phyloP scores from a whole-genome alignment of 495 filamentous ascomycete species.

The Eremomyces bilateralis region DNA sequence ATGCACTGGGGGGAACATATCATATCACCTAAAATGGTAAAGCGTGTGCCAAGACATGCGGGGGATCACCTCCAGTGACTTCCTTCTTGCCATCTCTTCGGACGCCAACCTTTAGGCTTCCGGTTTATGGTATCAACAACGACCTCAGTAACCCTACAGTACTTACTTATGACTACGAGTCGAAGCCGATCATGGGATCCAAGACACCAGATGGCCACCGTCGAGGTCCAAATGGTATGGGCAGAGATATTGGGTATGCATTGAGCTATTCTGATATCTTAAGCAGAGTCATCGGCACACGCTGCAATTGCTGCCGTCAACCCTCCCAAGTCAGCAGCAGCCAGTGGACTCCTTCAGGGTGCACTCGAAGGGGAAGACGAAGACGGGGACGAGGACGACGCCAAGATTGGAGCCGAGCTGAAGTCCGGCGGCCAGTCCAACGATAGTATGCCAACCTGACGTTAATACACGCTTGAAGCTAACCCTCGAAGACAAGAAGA shows the following conservation, averaged over 20 bases:
- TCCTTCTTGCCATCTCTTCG: neutral
- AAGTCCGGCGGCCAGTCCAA: slow-evolving; percentile 6
- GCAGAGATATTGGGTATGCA: neutral
- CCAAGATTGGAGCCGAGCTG: slow-evolving; percentile 7
- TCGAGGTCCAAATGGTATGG: slow-evolving; percentile 12
- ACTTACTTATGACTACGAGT: slow-evolving; percentile 5
- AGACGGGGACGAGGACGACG: slow-evolving; percentile 14
- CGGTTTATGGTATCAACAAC: slow-evolving; percentile 7
- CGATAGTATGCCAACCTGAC: slow-evolving; percentile 7
- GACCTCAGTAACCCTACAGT: slow-evolving; percentile 1
- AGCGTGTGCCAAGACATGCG: neutral
- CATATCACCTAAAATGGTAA: neutral
- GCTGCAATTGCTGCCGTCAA: slow-evolving; percentile 10
- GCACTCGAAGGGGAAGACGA: slow-evolving; percentile 14
- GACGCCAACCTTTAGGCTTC: slow-evolving; percentile 3
- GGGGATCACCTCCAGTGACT: neutral
- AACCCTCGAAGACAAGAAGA: slow-evolving; percentile 35
- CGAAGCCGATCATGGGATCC: slow-evolving; percentile 12
- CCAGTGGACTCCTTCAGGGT: slow-evolving; percentile 11
- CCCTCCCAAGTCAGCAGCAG: slow-evolving; percentile 11
- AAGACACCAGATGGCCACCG: slow-evolving; percentile 13
- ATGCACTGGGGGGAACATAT: too few relatives aligned
- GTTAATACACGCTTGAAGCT: slow-evolving; percentile 4
- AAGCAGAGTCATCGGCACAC: slow-evolving; percentile 8
- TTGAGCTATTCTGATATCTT: slow-evolving; percentile 5